Evolutionary conservation across 148 eudicot genomes (phyloP).

Genomic region (Rhododendron ovatum): DNA sequence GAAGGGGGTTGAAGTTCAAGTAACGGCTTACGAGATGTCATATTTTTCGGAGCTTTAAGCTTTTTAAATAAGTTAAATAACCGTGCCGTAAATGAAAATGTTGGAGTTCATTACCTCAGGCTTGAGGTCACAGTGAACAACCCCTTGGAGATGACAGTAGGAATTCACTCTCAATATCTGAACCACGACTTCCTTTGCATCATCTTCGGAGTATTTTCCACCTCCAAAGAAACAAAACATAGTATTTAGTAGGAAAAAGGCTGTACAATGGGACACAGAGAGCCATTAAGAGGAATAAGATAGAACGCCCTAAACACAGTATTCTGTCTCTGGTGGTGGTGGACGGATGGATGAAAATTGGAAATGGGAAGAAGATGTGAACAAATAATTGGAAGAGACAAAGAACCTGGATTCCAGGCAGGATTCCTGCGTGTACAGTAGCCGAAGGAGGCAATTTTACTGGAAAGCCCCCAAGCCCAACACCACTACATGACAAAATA

Average conservation of each 20-base stretch:
- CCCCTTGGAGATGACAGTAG: slow-evolving; percentile 95
- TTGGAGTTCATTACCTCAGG: slow-evolving; percentile 63
- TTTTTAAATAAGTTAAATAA: neutral
- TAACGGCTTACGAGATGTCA: neutral
- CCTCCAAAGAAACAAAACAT: slow-evolving; percentile 48
- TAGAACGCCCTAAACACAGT: no score
- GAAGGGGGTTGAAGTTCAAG: neutral
- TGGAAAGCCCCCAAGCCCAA: no score
- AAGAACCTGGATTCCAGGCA: no score
- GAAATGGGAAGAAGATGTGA: no score
- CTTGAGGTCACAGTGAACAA: slow-evolving; percentile 94
- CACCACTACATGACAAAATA: no score
- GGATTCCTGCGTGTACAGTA: no score
- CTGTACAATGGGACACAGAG: slow-evolving; percentile 5
- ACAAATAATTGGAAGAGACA: no score
- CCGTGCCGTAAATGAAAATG: neutral
- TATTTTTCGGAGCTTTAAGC: neutral
- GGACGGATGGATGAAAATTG: no score
- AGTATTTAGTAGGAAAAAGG: neutral
- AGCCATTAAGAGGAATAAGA: neutral
- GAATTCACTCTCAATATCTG: slow-evolving; percentile 84
- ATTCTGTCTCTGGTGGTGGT: no score
- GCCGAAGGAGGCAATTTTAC: no score
- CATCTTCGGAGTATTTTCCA: slow-evolving; percentile 93
- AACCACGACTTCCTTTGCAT: slow-evolving; percentile 81